These are phyloP conservation scores for Globisporangium cystogenes DNA, from an alignment of 352 stramenopile genomes.

Conservation along the genomic window DNA sequence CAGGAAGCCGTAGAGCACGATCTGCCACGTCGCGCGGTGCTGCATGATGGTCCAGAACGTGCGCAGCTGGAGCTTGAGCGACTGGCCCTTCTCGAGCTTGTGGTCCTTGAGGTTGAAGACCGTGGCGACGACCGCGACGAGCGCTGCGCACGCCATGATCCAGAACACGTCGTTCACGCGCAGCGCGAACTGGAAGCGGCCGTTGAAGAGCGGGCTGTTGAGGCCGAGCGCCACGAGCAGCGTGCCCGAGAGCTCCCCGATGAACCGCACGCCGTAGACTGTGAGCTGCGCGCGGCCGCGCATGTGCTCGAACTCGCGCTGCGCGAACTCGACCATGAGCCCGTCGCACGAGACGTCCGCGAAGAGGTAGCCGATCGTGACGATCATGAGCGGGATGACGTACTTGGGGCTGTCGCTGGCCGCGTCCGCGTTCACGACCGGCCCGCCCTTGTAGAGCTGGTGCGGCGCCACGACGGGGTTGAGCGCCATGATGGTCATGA, in stretches of 20 bases:
- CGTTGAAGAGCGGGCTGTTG: slow-evolving; percentile 53
- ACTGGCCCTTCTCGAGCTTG: slow-evolving; percentile 14
- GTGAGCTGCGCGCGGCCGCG: slow-evolving; percentile 39
- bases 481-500: slow-evolving; percentile 30
- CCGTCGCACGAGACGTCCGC: slow-evolving; percentile 72
- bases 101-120: slow-evolving; percentile 38
- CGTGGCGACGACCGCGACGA: slow-evolving; percentile 28
- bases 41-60: slow-evolving; percentile 58
- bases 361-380: slow-evolving; percentile 50
- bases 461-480: slow-evolving; percentile 21
- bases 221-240: slow-evolving; percentile 47
- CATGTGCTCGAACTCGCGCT: slow-evolving; percentile 37
- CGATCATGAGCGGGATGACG: slow-evolving; percentile 44
- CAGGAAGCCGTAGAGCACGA: slow-evolving; percentile 62
- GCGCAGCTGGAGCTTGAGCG: slow-evolving; percentile 23
- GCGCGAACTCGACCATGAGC: slow-evolving; percentile 72
- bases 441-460: slow-evolving; percentile 8
- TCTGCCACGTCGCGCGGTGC: slow-evolving; percentile 64
- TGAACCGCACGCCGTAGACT: slow-evolving; percentile 58
- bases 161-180: slow-evolving; percentile 33
- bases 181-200: slow-evolving; percentile 40
- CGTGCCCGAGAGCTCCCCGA: slow-evolving; percentile 44
- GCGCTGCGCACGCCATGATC: slow-evolving; percentile 23
- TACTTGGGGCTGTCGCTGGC: slow-evolving; percentile 15
- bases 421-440: slow-evolving; percentile 7